These are phyloP conservation scores for Trypanosoma boissoni DNA, from an alignment of 208 protist species.

Conservation along the genomic window DNA sequence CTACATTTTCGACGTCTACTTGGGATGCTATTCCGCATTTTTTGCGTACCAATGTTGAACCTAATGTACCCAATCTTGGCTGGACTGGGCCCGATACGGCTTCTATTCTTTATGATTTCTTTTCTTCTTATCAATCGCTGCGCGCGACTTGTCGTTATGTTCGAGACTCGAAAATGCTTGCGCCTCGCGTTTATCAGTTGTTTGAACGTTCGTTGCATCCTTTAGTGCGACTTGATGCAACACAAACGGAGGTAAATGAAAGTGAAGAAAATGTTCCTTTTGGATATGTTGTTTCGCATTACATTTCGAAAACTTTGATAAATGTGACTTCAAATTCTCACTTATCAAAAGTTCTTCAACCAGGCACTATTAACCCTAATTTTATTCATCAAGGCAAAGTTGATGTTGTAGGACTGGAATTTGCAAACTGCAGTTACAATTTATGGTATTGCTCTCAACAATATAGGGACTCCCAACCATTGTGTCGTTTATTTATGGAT, in stretches of 20 bases:
- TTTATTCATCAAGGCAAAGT: constrained; percentile 26
- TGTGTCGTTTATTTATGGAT: constrained; percentile 62
- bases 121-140: constrained; percentile 32
- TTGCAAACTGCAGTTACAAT: constrained; percentile 67
- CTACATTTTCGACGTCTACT: constrained; percentile 34
- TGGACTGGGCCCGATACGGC: constrained; percentile 46
- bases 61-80: constrained; percentile 58
- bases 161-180: constrained; percentile 67
- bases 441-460: constrained; percentile 61
- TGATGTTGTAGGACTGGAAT: constrained; percentile 51
- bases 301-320: constrained; percentile 13
- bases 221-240: constrained; percentile 22
- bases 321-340: constrained; percentile 19
- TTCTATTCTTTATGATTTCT: constrained; percentile 50
- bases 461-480: constrained; percentile 50
- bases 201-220: constrained; percentile 47
- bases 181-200: constrained; percentile 48
- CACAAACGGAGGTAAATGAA: constrained; percentile 28
- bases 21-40: constrained; percentile 73
- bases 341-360: constrained; percentile 23
- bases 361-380: constrained; percentile 30
- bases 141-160: constrained; percentile 32
- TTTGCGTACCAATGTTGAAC: constrained; percentile 49
- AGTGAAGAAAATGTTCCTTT: constrained; percentile 56
- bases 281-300: constrained; percentile 41